Evolutionary conservation across 208 protist genomes (phyloP).

Genomic region (Leishmania tarentolae): DNA sequence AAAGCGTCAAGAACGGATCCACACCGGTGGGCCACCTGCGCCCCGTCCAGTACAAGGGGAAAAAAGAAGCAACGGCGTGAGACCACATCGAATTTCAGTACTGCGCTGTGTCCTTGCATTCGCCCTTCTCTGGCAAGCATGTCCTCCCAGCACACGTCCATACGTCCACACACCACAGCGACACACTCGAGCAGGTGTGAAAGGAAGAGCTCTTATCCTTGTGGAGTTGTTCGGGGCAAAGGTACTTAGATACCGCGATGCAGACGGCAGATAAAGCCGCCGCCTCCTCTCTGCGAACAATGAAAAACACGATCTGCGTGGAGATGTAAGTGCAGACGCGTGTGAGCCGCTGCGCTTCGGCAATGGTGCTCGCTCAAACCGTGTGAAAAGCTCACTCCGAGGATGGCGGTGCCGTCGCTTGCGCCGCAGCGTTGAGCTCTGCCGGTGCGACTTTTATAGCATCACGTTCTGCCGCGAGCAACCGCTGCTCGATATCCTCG

Average conservation of each 20-base stretch:
- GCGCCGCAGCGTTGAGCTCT: constrained; percentile 1
- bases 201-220: background rate
- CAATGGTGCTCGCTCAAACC: background rate
- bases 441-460: constrained; percentile 20
- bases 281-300: background rate
- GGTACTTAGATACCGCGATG: background rate
- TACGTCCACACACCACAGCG: background rate
- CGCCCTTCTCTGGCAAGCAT: too few species aligned
- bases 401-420: background rate
- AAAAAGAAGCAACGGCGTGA: too few species aligned
- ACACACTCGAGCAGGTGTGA: background rate
- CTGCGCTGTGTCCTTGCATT: background rate
- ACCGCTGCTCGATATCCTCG: constrained; percentile 33
- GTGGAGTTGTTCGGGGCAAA: background rate
- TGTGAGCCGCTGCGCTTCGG: background rate
- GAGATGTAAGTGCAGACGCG: background rate
- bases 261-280: background rate
- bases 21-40: too few species aligned
- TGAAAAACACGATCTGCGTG: background rate
- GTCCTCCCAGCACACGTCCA: background rate
- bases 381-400: background rate
- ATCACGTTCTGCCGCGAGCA: constrained; percentile 26
- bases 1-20: background rate
- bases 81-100: background rate
- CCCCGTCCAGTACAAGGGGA: background rate